A percentile compares a stretch with the other conserved stretches of the same genome.
Evolutionary conservation across 140 eudicot genomes (phyloP).

Genomic region (Bidens hawaiensis): DNA sequence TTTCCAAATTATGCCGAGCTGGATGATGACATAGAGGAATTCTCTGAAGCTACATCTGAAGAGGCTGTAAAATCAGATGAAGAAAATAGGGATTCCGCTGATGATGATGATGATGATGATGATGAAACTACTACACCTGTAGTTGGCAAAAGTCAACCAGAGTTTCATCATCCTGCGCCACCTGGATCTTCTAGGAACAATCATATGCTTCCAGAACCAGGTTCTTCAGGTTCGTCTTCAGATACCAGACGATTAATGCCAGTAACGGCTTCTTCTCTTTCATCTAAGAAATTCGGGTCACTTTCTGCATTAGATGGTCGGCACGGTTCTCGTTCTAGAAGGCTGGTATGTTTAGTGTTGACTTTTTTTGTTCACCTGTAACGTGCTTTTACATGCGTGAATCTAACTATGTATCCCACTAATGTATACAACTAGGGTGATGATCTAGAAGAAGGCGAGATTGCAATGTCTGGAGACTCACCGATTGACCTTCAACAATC

Average conservation of each 20-base stretch:
- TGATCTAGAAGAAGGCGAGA: conserved; percentile 95
- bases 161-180: conserved; percentile 30
- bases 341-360: conserved; percentile 43
- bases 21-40: conserved; percentile 79
- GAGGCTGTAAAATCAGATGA: conserved; percentile 32
- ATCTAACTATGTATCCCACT: conserved; percentile 9
- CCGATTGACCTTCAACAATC: conserved; percentile 69
- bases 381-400: too few species aligned
- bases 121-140: conserved; percentile 49
- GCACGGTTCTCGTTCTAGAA: conserved; percentile 65
- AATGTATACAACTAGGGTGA: conserved; percentile 44
- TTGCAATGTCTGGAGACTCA: conserved; percentile 81
- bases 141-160: conserved; percentile 39
- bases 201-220: conserved; percentile 47
- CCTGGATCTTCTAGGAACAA: conserved; percentile 15
- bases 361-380: background rate
- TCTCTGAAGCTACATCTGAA: conserved; percentile 75
- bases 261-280: conserved; percentile 57
- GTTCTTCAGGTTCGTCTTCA: conserved; percentile 84
- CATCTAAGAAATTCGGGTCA: conserved; percentile 84
- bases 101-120: conserved; percentile 91
- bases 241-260: conserved; percentile 41
- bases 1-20: conserved; percentile 67
- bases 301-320: conserved; percentile 87
- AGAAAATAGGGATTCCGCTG: conserved; percentile 67